Evolutionary conservation across 208 protist species (phyloP).

Genomic region (Naegleria fowleri): DNA sequence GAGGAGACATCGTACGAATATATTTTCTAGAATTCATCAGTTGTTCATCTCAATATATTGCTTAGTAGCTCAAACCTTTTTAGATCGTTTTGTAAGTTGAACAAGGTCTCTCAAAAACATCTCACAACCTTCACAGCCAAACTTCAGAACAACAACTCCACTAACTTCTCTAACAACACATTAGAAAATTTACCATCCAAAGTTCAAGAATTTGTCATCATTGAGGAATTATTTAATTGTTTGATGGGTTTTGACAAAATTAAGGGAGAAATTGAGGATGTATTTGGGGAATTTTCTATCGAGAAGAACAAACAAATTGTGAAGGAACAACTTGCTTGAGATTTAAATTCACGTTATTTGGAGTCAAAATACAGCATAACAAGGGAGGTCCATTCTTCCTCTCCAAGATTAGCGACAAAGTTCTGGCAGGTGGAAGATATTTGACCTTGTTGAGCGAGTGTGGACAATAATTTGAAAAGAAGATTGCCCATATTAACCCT

Average conservation of each 20-base stretch:
- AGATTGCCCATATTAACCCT: constrained; percentile 25
- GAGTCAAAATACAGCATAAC: constrained; percentile 36
- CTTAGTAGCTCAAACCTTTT: too few relatives aligned
- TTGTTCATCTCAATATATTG: too few relatives aligned
- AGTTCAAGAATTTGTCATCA: not conserved
- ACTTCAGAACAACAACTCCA: too few relatives aligned
- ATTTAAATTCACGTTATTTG: constrained; percentile 46
- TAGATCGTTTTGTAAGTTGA: too few relatives aligned
- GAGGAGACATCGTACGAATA: too few relatives aligned
- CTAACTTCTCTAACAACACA: not conserved
- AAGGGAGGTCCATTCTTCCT: constrained; percentile 45
- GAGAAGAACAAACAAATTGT: constrained; percentile 30
- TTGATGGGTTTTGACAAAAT: constrained; percentile 21
- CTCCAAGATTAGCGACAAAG: not conserved
- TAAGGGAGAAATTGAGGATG: constrained; percentile 41
- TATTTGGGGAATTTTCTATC: constrained; percentile 52
- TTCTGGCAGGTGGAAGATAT: constrained; percentile 56
- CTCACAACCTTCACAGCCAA: too few relatives aligned
- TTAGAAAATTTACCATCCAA: not conserved
- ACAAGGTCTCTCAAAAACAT: too few relatives aligned
- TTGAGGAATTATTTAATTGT: constrained; percentile 7
- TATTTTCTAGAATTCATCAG: too few relatives aligned
- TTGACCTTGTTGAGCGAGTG: constrained; percentile 57
- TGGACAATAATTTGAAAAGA: not conserved
- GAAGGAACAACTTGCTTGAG: constrained; percentile 36